Conservation (phyloP, 768 basidiomycete genomes). For the Lentinula guzmanii region DNA sequence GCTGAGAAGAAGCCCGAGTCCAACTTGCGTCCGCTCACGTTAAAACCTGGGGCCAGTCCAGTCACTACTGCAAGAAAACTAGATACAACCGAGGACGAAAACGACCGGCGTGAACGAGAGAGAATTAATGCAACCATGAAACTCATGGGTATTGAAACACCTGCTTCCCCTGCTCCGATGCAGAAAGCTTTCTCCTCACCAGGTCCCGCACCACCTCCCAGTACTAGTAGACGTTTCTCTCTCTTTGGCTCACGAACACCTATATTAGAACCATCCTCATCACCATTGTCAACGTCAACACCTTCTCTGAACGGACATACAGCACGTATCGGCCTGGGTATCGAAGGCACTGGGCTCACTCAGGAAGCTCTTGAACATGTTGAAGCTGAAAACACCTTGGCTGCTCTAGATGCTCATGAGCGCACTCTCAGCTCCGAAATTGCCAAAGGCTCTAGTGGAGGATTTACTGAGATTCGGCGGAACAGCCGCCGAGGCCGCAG, state of each 20-base stretch:
- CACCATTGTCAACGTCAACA: conserved; percentile 28
- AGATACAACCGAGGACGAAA: conserved; percentile 88
- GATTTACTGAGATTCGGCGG: conserved; percentile 72
- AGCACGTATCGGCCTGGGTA: conserved; percentile 24
- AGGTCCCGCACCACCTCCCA: conserved; percentile 17
- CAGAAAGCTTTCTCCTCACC: conserved; percentile 37
- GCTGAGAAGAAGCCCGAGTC: conserved; percentile 58
- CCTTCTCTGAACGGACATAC: conserved; percentile 22
- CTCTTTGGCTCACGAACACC: conserved; percentile 55
- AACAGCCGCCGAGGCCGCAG: conserved; percentile 46
- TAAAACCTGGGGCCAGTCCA: conserved; percentile 56
- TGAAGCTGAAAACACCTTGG: conserved; percentile 71
- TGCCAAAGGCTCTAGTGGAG: conserved; percentile 63
- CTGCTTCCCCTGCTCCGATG: conserved; percentile 36
- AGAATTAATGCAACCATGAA: conserved; percentile 89
- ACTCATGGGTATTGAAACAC: conserved; percentile 83
- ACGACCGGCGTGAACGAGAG: conserved; percentile 83
- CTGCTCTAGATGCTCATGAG: conserved; percentile 78
- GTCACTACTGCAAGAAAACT: conserved; percentile 68
- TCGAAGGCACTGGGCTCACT: conserved; percentile 45
- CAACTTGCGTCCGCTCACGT: conserved; percentile 64
- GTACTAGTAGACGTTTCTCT: conserved; percentile 50
- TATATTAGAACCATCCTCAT: conserved; percentile 42
- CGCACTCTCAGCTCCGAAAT: conserved; percentile 66
- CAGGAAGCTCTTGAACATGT: conserved; percentile 74